Percentiles rank a stretch among this genome's conserved stretches.
Conservation (phyloP, 306 rosid genomes). For the Psophocarpus tetragonolobus region DNA sequence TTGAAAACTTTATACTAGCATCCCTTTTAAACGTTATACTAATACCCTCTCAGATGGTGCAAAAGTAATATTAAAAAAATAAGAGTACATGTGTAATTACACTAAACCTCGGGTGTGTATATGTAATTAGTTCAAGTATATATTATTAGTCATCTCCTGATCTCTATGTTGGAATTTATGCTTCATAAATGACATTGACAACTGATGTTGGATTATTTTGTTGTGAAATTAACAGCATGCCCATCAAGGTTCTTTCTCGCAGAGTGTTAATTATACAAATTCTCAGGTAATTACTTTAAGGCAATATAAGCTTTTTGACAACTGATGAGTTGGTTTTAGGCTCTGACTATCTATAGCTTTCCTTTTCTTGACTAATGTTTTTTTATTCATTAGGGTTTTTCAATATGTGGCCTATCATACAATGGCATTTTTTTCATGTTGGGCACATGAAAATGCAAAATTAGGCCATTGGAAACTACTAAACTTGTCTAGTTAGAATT, state of each 20-base stretch:
- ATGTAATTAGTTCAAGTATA: too few species aligned
- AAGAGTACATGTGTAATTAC: too few species aligned
- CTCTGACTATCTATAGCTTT: background rate
- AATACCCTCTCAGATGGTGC: too few species aligned
- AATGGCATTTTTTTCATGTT: background rate
- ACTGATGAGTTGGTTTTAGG: background rate
- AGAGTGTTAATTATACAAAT: slow-evolving; percentile 57
- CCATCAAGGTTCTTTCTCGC: slow-evolving; percentile 75
- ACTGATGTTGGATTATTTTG: slow-evolving; percentile 29
- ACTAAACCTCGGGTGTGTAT: too few species aligned
- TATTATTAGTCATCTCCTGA: too few species aligned
- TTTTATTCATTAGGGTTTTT: background rate
- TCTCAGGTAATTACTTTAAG: slow-evolving; percentile 54
- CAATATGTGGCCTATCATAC: background rate
- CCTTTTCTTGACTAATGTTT: background rate
- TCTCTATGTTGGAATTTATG: too few species aligned
- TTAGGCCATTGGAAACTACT: background rate
- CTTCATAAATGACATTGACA: background rate
- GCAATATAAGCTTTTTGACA: background rate
- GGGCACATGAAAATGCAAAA: background rate
- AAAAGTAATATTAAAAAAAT: too few species aligned
- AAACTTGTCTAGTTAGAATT: background rate
- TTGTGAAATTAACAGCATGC: slow-evolving; percentile 48
- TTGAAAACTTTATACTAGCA: too few species aligned
- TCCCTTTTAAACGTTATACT: too few species aligned